phyloP scores from a whole-genome alignment of 768 basidiomycete genomes.

The Erythrobasidium yunnanense region DNA sequence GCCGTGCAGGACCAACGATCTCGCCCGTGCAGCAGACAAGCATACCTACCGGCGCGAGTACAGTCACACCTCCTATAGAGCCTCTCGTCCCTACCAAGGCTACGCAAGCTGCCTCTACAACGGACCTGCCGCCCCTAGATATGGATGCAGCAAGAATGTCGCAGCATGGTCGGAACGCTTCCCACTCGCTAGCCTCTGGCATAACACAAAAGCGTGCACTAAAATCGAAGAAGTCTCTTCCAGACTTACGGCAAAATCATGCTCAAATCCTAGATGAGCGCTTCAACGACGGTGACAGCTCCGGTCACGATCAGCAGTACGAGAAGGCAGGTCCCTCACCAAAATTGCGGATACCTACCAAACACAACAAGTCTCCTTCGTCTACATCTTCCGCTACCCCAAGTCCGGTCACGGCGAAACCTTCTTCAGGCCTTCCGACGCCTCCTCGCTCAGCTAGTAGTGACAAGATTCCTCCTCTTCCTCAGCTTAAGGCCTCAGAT shows the following conservation, averaged over 20 bases:
- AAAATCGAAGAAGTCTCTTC: slow-evolving; percentile 65
- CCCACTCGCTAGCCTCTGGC: slow-evolving; percentile 12
- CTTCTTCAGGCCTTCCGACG: background rate
- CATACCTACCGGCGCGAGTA: too few relatives aligned
- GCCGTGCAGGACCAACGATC: too few relatives aligned
- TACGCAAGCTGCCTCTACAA: background rate
- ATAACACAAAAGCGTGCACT: slow-evolving; percentile 27
- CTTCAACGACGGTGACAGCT: background rate
- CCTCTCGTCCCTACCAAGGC: too few relatives aligned
- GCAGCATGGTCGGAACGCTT: slow-evolving; percentile 14
- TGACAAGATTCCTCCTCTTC: background rate
- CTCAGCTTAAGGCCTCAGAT: background rate
- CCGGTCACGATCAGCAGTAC: background rate
- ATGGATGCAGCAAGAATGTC: slow-evolving; percentile 7
- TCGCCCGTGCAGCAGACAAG: too few relatives aligned
- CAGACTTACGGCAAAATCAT: slow-evolving; percentile 57
- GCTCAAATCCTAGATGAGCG: slow-evolving; percentile 43
- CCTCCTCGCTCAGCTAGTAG: background rate
- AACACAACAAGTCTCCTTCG: background rate
- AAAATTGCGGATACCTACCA: background rate
- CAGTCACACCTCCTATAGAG: too few relatives aligned
- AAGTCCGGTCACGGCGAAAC: background rate
- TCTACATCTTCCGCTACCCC: background rate
- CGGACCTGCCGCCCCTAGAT: background rate
- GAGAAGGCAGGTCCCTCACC: background rate